Base-by-base conservation (phyloP, 306 rosid genomes). In the Carpinus fangiana region DNA sequence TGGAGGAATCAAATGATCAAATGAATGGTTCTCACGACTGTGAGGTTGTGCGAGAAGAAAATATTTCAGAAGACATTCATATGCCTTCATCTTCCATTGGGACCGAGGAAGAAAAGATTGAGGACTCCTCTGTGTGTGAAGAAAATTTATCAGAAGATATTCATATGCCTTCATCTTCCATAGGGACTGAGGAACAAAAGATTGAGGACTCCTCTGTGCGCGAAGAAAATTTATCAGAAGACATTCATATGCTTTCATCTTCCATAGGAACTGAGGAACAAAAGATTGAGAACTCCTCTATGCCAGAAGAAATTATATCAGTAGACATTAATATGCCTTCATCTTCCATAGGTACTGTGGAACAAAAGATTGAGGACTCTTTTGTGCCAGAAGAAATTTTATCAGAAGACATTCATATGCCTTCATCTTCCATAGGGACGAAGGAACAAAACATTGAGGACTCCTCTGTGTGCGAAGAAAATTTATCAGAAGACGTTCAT, bases 351-450 rank as follows among this genome's bases (percentile, higher is more conserved):
- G 70, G 51, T 17, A 13, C 16, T 5, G 43, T 20, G 77, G 78
- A 77, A 47, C 74, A 73, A 74, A 64, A 61, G 56, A 21, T 28
- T 47, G 78, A 66, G 12, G 34, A 60, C 57, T 53, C 70, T 4
- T 38, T 4, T 75, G 81, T 47, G 51, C 51, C 2, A 47, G 51
- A 47, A 48, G 36, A 59, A 50, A 72, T 55, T 65, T 17, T 43
- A 26, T 7, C 79, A 7, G 60, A 64, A 75, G 66, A 59, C 45
- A 43, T 45, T 26, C 4, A n/a, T 66, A 64, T 12, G 6, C 55
- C 47, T n/a, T 34, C 48, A 21, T 48, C 60, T 54, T 21, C 74
- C 57, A 4, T 51, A 4, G 38, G 1, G 17, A 21, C 54, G 3
- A 43, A 53, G 74, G 78, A 34, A 46, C 17, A 41, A 50, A 57